phyloP scores from a whole-genome alignment of 1,284 basidiomycete species.

The Rhodofomes roseus region DNA sequence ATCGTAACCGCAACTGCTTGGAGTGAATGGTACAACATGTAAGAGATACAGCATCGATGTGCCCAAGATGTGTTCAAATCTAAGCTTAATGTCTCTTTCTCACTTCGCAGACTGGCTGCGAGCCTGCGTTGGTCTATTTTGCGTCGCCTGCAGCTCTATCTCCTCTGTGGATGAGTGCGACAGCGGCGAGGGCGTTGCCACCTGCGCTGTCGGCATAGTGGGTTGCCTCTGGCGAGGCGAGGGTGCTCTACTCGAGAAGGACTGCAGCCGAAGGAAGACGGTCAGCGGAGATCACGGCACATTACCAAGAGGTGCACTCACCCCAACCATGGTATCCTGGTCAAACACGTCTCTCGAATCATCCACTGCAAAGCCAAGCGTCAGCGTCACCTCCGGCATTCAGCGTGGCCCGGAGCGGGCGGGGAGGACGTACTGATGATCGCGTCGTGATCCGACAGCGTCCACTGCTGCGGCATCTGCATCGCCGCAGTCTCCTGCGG shows the following conservation, averaged over 20 bases:
- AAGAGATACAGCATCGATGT: background rate
- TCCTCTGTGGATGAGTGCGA: background rate
- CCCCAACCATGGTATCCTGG: background rate
- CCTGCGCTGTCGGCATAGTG: background rate
- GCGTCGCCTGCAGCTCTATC: background rate
- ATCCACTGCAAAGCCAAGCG: background rate
- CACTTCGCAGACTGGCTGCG: background rate
- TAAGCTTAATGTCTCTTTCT: background rate
- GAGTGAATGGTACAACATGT: background rate
- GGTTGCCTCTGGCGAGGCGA: background rate
- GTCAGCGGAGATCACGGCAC: background rate
- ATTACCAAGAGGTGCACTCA: background rate
- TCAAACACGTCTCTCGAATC: background rate
- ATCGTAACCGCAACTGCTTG: too few species aligned
- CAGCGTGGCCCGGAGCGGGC: background rate
- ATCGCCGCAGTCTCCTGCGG: slow-evolving; percentile 14
- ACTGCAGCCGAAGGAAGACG: background rate
- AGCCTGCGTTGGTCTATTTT: background rate
- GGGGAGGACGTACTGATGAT: slow-evolving; percentile 39
- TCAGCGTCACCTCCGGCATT: background rate
- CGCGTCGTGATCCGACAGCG: slow-evolving; percentile 49
- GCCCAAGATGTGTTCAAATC: background rate
- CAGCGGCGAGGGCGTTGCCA: background rate
- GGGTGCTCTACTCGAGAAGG: background rate
- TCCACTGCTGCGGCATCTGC: slow-evolving; percentile 36